phyloP scores from a whole-genome alignment of 768 basidiomycete species.

The Leccinellum luteum region DNA sequence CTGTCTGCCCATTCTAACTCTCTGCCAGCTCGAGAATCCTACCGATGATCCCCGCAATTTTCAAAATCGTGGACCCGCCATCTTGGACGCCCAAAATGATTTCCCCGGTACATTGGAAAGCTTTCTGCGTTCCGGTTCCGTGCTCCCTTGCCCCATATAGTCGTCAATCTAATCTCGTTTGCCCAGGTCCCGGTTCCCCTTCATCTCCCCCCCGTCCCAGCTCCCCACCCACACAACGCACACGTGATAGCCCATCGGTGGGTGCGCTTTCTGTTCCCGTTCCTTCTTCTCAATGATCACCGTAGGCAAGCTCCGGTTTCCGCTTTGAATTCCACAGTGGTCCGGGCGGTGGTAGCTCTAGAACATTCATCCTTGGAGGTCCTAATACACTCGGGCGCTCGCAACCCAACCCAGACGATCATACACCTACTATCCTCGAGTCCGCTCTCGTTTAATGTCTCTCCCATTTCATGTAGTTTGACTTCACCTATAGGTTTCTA shows the following conservation, averaged over 20 bases:
- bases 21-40: slow-evolving; percentile 66
- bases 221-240: slow-evolving; percentile 15
- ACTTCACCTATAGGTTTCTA: slow-evolving; percentile 32
- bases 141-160: background rate
- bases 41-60: slow-evolving; percentile 75
- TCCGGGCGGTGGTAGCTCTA: slow-evolving; percentile 24
- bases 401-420: slow-evolving; percentile 26
- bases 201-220: slow-evolving; percentile 8
- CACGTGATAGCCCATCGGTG: slow-evolving; percentile 18
- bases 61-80: slow-evolving; percentile 36
- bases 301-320: slow-evolving; percentile 23
- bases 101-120: slow-evolving; percentile 42
- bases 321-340: slow-evolving; percentile 38
- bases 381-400: slow-evolving; percentile 27
- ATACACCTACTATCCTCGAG: slow-evolving; percentile 50
- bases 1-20: background rate
- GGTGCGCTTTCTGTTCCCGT: background rate
- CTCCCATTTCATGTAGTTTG: background rate
- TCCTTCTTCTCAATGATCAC: background rate
- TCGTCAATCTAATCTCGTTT: background rate
- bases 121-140: slow-evolving; percentile 45
- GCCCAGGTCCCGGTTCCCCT: slow-evolving; percentile 2
- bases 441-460: slow-evolving; percentile 29
- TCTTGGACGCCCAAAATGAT: slow-evolving; percentile 25
- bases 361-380: slow-evolving; percentile 39